Evolutionary conservation across 305 asterid species (phyloP), one percentile per base, ranked within the genome.

Genomic region (Fraxinus latifolia): DNA sequence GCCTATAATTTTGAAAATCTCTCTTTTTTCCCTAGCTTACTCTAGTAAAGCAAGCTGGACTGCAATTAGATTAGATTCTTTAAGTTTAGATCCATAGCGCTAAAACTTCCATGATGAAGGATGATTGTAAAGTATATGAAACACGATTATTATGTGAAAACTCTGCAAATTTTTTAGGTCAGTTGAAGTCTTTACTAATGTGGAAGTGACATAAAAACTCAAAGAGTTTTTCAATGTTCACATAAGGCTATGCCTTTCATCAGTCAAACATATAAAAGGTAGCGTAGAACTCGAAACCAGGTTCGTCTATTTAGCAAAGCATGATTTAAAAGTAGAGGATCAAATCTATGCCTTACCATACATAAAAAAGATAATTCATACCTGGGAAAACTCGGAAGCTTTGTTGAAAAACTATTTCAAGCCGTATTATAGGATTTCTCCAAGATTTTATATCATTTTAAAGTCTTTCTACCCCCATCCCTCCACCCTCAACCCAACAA

Each of bases 381-480:
- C 31, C 33, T 9, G 15, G 31, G 68, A 27, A 73, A 62, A 58
- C 50, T 80, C 76, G 3, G 19, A 76, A 79, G 70, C 67, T 75
- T 33, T 65, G n/a, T 8, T 3, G 15, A 27, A 65, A 60, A 23
- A 1, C 34, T 25, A 65, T 25, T 65, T 27, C n/a, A 65, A 65
- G 34, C 32, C 9, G 9, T 82, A 47, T 50, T 73, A 39, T 34
- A 71, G 32, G n/a, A 72, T 37, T 79, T 39, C 53, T 81, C 76
- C 70, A 76, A 39, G 74, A 79, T 44, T 78, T 60, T 81, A 33
- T 79, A 70, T n/a, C 67, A 76, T 79, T 76, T 33, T 70, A 23
- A 15, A 81, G 36, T 19, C 19, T 62, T 23, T 73, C 36, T 12
- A 71, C 21, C 37, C 80, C 44, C 15, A 9, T 29, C 53, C 32